Base-by-base conservation (phyloP, 176 grass and related monocot species). In the Oropetium thomaeum region DNA sequence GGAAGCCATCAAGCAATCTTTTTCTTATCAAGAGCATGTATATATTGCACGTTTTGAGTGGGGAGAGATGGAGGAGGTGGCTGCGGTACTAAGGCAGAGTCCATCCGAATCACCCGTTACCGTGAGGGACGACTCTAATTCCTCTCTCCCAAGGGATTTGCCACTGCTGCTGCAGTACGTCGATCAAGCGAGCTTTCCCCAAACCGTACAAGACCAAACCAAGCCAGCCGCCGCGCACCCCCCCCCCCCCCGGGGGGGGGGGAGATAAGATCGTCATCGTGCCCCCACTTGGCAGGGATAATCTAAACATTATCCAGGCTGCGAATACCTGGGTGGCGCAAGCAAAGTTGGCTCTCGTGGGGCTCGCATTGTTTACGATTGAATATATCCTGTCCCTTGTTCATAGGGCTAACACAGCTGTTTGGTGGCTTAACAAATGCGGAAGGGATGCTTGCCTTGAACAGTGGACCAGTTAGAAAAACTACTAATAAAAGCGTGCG, bases 401-500 rank as follows among this genome's bases (percentile, higher is more conserved):
- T 81, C 55, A 76, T 1, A 64, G 64, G 28, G 64, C 55, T 70
- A 57, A n/a, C n/a, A 75, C 84, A 76, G 71, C 78, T 86, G 78
- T 44, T 44, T 70, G 22, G 5, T 20, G 5, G 49, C 38, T 61
- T 75, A 35, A 86, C 62, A 34, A 31, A 73, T 15, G 22, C 42
- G 0, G 10, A 13, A 11, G 26, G 19, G 45, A 19, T 49, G n/a
- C n/a, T n/a, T n/a, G n/a, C n/a, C n/a, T 33, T 34, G 42, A 20
- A 17, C 54, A 28, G 7, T 30, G 28, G n/a, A n/a, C 10, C 8
- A 39, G 10, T 49, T 20, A 16, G 1, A 76, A 22, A 69, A 59
- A 69, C n/a, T n/a, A 47, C 28, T 31, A 26, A 31, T 30, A 14
- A n/a, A n/a, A 22, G 10, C 40, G 5, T 42, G 38, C 13, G 22